Conservation (phyloP, 192 early-diverging fungal species). For the Funneliformis mosseae region DNA sequence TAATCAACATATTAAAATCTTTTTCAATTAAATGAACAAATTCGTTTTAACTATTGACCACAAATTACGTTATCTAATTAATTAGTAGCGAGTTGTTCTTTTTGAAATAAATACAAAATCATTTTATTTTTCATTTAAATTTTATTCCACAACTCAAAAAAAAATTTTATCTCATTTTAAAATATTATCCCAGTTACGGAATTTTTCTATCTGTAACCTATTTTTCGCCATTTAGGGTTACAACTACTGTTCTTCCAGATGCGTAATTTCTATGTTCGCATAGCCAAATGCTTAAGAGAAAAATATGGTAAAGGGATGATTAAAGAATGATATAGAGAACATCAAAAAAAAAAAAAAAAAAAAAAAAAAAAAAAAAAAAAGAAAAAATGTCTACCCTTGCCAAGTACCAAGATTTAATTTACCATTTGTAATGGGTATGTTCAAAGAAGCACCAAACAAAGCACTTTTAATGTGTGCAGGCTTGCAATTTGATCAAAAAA, state of each 20-base stretch:
- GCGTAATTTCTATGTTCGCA: slow-evolving; percentile 71
- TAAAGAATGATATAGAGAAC: background rate
- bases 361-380: too few species aligned
- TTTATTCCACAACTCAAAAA: too few species aligned
- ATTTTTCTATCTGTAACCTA: slow-evolving; percentile 16
- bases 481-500: slow-evolving; percentile 31
- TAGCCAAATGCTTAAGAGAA: slow-evolving; percentile 61
- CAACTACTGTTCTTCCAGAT: slow-evolving; percentile 63
- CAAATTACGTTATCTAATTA: too few species aligned
- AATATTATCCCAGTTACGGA: too few species aligned
- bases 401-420: slow-evolving; percentile 79
- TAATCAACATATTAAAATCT: too few species aligned
- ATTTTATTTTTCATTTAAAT: too few species aligned
- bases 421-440: slow-evolving; percentile 85
- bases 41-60: too few species aligned
- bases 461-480: slow-evolving; percentile 87
- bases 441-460: slow-evolving; percentile 79
- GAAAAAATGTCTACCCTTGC: too few species aligned
- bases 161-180: too few species aligned
- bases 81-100: too few species aligned
- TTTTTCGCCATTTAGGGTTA: slow-evolving; percentile 79
- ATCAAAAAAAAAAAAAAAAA: background rate
- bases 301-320: background rate
- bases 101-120: too few species aligned
- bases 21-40: too few species aligned